These are phyloP conservation scores for Aureobasidium subglaciale DNA, from an alignment of 2,329 filamentous ascomycete genomes.

Conservation along the genomic window DNA sequence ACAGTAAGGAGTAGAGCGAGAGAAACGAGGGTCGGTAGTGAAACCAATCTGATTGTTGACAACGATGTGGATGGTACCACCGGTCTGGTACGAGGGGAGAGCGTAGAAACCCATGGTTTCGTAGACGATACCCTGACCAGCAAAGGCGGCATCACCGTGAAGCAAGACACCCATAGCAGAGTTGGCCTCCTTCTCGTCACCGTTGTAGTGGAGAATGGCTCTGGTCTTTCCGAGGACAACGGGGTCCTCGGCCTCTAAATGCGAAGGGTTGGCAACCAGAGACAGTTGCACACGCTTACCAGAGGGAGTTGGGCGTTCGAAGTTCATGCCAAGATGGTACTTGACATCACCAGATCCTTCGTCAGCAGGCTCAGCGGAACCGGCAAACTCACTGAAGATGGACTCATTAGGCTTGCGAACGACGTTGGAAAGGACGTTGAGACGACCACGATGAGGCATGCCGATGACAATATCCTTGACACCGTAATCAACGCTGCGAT, in stretches of 20 bases:
- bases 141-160: conserved; percentile 95
- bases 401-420: conserved; percentile 99
- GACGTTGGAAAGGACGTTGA: conserved; percentile 97
- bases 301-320: conserved; percentile 94
- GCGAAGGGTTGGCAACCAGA: conserved; percentile 94
- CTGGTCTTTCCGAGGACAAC: conserved; percentile 96
- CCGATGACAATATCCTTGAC: conserved; percentile 99
- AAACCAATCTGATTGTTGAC: conserved; percentile 99
- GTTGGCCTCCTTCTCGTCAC: conserved; percentile 81
- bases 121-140: conserved; percentile 94
- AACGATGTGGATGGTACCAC: conserved; percentile 91
- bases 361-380: conserved; percentile 77
- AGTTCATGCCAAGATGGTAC: conserved; percentile 99
- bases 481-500: conserved; percentile 95
- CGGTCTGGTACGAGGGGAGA: conserved; percentile 91
- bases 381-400: conserved; percentile 97
- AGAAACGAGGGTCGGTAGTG: conserved; percentile 95
- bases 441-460: conserved; percentile 97
- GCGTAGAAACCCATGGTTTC: conserved; percentile 97
- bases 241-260: conserved; percentile 95
- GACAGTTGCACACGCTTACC: conserved; percentile 99
- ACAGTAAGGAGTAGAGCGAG: conserved; percentile 96
- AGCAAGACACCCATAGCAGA: conserved; percentile 93
- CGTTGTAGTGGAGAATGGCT: conserved; percentile 98
- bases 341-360: conserved; percentile 98